These are phyloP conservation scores for Aspergillus brunneoviolaceus DNA, from an alignment of 2,329 filamentous ascomycete genomes.

Conservation along the genomic window DNA sequence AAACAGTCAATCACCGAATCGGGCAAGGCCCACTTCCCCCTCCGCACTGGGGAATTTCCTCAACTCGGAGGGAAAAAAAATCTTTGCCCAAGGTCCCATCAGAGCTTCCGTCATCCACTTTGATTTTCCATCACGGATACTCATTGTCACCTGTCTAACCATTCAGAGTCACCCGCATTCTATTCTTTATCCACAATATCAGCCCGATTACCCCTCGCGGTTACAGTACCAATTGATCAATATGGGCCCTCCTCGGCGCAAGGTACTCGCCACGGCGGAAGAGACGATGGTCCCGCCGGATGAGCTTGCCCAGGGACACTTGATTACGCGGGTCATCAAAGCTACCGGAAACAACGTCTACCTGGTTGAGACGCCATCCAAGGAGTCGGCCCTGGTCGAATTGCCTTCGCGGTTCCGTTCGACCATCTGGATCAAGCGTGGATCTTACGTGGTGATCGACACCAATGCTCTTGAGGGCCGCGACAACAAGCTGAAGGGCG, in stretches of 20 bases:
- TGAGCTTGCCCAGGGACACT: slow-evolving; percentile 51
- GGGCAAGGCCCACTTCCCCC: background rate
- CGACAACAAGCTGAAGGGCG: slow-evolving; percentile 77
- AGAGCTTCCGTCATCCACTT: background rate
- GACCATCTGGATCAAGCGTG: slow-evolving; percentile 88
- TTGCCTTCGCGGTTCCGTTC: slow-evolving; percentile 83
- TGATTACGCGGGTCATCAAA: slow-evolving; percentile 74
- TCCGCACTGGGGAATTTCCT: background rate
- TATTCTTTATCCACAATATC: background rate
- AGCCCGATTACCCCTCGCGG: background rate
- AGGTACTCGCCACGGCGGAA: slow-evolving; percentile 73
- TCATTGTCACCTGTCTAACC: background rate
- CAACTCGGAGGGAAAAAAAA: background rate
- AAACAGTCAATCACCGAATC: background rate
- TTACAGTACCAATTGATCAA: background rate
- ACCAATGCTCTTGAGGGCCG: slow-evolving; percentile 62
- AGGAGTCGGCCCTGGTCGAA: slow-evolving; percentile 70
- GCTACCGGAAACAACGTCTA: slow-evolving; percentile 89
- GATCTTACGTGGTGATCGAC: slow-evolving; percentile 83
- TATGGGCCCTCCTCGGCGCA: slow-evolving; percentile 76
- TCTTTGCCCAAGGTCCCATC: background rate
- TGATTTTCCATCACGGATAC: background rate
- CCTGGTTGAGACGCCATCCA: slow-evolving; percentile 68
- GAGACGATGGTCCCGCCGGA: slow-evolving; percentile 64
- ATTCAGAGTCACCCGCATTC: background rate